Conservation (phyloP, 2,329 filamentous ascomycete genomes). For the Apiospora aurea region DNA sequence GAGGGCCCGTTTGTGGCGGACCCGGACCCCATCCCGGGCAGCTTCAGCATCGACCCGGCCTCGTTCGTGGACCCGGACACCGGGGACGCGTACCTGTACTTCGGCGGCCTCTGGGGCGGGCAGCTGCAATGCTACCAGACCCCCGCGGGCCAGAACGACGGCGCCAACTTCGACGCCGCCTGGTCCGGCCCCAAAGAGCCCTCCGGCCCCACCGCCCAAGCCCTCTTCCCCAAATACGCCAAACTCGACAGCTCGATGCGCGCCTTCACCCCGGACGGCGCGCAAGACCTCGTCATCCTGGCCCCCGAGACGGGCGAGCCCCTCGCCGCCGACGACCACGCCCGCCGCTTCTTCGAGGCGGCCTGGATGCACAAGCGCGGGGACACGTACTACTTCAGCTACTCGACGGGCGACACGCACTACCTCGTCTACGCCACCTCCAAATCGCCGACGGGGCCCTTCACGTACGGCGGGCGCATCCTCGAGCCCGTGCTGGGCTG, state of each 20-base stretch:
- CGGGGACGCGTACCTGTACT: slow-evolving; percentile 72
- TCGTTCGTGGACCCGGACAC: slow-evolving; percentile 73
- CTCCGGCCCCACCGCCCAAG: slow-evolving; percentile 58
- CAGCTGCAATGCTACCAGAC: slow-evolving; percentile 78
- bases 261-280: slow-evolving; percentile 56
- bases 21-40: slow-evolving; percentile 68
- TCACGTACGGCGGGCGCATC: slow-evolving; percentile 74
- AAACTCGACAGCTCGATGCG: slow-evolving; percentile 74
- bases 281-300: slow-evolving; percentile 69
- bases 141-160: slow-evolving; percentile 48
- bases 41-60: slow-evolving; percentile 80
- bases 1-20: slow-evolving; percentile 75
- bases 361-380: slow-evolving; percentile 80
- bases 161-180: slow-evolving; percentile 57
- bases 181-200: slow-evolving; percentile 67
- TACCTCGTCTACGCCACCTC: slow-evolving; percentile 74
- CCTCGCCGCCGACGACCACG: slow-evolving; percentile 72
- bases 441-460: slow-evolving; percentile 71
- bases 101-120: slow-evolving; percentile 82
- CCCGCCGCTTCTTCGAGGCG: slow-evolving; percentile 80
- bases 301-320: slow-evolving; percentile 66
- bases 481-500: slow-evolving; percentile 80
- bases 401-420: slow-evolving; percentile 81
- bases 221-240: slow-evolving; percentile 72
- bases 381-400: slow-evolving; percentile 76